These are phyloP conservation scores for Orbilia javanica DNA, from an alignment of 2,329 filamentous ascomycete genomes.

Conservation along the genomic window DNA sequence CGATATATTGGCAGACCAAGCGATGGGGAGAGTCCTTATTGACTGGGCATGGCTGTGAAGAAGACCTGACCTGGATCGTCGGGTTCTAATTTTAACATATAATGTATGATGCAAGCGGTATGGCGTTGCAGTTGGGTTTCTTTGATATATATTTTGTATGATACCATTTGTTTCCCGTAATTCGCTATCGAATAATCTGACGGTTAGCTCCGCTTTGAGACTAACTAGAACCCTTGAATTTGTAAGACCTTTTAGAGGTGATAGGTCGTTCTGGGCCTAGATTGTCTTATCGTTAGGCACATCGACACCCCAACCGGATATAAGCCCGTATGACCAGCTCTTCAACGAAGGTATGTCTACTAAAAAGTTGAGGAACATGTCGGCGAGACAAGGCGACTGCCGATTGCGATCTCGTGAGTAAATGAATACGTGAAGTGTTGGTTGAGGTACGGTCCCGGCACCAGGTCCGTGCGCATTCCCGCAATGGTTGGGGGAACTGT, in stretches of 20 bases:
- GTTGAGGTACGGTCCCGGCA: no score
- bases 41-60: constrained; percentile 64
- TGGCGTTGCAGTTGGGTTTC: constrained; percentile 24
- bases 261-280: neutral
- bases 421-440: no score
- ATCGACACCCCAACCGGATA: no score
- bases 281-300: neutral
- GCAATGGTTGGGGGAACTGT: no score
- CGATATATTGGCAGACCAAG: constrained; percentile 67
- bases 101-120: constrained; percentile 11
- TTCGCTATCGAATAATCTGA: neutral
- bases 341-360: neutral
- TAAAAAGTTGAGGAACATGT: no score
- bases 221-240: neutral
- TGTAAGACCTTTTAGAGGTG: neutral
- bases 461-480: no score
- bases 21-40: constrained; percentile 65
- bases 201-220: neutral
- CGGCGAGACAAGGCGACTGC: no score
- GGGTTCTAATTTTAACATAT: constrained; percentile 2
- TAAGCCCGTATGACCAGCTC: neutral
- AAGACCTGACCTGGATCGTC: neutral
- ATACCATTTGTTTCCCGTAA: constrained; percentile 27
- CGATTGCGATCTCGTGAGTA: no score
- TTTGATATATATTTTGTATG: constrained; percentile 14